These are phyloP conservation scores for Fusarium sp. DNA, from an alignment of 2,329 filamentous ascomycete genomes.

Conservation along the genomic window DNA sequence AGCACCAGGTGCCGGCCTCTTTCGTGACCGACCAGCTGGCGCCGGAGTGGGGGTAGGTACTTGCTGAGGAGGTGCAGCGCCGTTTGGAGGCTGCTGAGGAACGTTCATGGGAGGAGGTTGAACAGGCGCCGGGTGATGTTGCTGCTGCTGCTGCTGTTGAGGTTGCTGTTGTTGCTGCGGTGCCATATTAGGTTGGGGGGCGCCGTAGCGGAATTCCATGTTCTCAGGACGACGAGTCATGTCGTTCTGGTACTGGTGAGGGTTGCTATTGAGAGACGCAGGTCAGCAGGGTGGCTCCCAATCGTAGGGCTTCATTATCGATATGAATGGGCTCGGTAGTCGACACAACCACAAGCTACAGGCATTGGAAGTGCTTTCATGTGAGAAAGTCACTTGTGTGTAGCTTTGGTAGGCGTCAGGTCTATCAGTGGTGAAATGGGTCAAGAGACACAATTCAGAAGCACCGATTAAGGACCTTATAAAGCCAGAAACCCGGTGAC, in stretches of 20 bases:
- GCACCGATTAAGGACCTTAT: not conserved
- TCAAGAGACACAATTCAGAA: conserved; percentile 4
- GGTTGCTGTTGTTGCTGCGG: conserved; percentile 48
- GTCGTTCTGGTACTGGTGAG: conserved; percentile 62
- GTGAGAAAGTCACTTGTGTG: conserved; percentile 24
- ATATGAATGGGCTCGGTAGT: conserved; percentile 42
- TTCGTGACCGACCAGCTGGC: conserved; percentile 53
- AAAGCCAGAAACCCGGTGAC: conserved; percentile 21
- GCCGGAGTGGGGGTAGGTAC: conserved; percentile 53
- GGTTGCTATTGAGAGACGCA: conserved; percentile 47
- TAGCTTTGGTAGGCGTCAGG: conserved; percentile 18
- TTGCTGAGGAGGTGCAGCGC: conserved; percentile 48
- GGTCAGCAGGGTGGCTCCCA: conserved; percentile 46
- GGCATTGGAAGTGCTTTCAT: conserved; percentile 11
- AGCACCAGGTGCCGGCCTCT: conserved; percentile 54
- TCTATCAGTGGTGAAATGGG: conserved; percentile 36
- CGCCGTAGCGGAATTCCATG: conserved; percentile 56
- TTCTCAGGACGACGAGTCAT: conserved; percentile 59
- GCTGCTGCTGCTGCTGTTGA: conserved; percentile 46
- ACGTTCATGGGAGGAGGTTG: conserved; percentile 55
- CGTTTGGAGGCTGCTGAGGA: conserved; percentile 52
- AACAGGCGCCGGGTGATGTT: conserved; percentile 52
- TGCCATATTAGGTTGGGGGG: conserved; percentile 53
- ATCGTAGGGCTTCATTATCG: conserved; percentile 37
- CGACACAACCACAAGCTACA: conserved; percentile 10